Percentiles rank a stretch among this genome's conserved stretches.
Conservation (phyloP, 306 rosid genomes). For the Echinosophora koreensis region DNA sequence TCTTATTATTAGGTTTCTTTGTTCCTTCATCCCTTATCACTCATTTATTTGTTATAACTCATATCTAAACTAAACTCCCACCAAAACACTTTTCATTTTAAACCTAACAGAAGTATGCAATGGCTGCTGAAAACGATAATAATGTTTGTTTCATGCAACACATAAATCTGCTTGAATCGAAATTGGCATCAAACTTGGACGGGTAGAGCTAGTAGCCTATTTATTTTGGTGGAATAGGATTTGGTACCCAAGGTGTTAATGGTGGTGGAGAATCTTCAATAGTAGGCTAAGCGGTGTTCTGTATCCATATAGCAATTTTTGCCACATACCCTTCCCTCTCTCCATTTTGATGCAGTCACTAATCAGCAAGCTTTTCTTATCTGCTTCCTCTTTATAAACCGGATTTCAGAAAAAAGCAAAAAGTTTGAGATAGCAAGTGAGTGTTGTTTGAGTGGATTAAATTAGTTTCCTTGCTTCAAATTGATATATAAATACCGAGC, state of each 20-base stretch:
- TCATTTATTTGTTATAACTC: neutral
- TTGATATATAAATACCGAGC: neutral
- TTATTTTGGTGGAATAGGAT: neutral
- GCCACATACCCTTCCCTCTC: neutral
- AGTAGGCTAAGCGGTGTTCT: neutral
- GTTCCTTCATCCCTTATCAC: neutral
- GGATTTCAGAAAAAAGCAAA: neutral
- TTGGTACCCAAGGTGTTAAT: neutral
- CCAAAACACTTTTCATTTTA: conserved; percentile 15
- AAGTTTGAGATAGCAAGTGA: conserved; percentile 7
- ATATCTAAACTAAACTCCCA: neutral
- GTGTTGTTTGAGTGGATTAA: conserved; percentile 9
- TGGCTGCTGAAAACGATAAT: neutral
- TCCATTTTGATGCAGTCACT: no score
- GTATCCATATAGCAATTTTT: neutral
- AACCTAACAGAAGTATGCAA: neutral
- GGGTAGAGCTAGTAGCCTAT: neutral
- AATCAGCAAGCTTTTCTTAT: neutral
- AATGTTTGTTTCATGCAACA: conserved; percentile 9
- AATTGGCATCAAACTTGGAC: conserved; percentile 26
- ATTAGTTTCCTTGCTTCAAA: neutral
- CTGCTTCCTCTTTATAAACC: neutral
- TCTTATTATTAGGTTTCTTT: conserved; percentile 2
- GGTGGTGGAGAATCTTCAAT: neutral
- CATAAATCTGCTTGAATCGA: neutral